A percentile compares a stretch with the other conserved stretches of the same genome.
Conservation (phyloP, 305 asterid genomes). For the Rubia occidens region DNA sequence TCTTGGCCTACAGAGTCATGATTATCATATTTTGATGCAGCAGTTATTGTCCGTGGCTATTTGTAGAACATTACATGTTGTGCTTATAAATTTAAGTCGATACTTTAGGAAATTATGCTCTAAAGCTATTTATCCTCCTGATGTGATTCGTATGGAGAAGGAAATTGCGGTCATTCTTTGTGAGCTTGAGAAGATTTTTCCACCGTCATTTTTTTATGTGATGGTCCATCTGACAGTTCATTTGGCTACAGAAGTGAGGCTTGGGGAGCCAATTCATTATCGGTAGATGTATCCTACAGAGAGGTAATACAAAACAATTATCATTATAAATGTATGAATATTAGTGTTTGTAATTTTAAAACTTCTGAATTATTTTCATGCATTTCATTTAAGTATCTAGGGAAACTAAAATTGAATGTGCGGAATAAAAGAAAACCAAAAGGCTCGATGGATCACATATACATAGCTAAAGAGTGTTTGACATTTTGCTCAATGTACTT, state of each 20-base stretch:
- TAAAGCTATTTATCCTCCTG: neutral
- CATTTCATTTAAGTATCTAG: neutral
- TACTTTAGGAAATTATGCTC: neutral
- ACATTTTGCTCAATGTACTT: neutral
- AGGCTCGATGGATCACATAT: neutral
- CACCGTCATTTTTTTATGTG: neutral
- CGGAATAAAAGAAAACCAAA: neutral
- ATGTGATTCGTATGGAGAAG: neutral
- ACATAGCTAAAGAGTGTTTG: neutral
- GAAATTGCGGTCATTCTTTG: neutral
- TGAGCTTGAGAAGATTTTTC: neutral
- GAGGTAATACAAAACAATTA: neutral
- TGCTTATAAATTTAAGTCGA: neutral
- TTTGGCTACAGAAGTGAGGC: neutral
- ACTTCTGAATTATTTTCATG: no score
- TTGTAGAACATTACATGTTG: neutral
- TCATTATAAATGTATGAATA: neutral
- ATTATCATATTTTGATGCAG: slow-evolving; percentile 4
- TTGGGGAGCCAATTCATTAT: neutral
- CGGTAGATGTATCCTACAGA: slow-evolving; percentile 22
- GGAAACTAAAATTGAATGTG: neutral
- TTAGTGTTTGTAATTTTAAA: neutral
- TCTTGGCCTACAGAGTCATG: neutral
- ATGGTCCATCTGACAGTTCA: neutral
- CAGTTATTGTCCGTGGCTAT: neutral